Base-by-base conservation (phyloP, 805 yeast genomes). In the Starmerella stellata region DNA sequence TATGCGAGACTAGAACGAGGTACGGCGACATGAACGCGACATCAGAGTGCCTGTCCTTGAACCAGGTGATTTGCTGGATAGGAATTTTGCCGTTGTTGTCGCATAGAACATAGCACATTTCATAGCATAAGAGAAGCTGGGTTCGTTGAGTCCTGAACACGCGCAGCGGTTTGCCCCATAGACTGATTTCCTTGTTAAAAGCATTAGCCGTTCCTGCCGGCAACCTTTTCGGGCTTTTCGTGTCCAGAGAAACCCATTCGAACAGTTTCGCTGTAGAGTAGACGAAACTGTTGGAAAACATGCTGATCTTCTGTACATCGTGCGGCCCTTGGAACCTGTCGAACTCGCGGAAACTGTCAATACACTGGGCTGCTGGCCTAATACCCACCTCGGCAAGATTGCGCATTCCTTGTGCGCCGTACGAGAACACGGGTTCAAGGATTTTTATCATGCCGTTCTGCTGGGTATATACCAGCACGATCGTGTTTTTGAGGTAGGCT, bases 71-170 rank as follows among this genome's bases (percentile, higher is more conserved):
- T 5, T 64, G 54, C 27, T 56, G 58, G 17, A 70, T 55, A n/a
- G 58, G 42, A n/a, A 55, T 38, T 13, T 40, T 42, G 13, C 65
- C 66, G 30, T 65, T 61, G 35, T 68, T 66, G 52, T 76, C 73
- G 41, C 75, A 66, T 41, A 74, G 74, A 2, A 80, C 60, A 3
- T 80, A 82, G 48, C 76, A 74, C 38, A 73, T 74, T 40, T 69
- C 78, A 59, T 78, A 81, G 28, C 78, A 76, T 34, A 78, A 54
- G 13, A 78, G 56, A 38, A 74, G 69, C 13, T 62, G 58, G 38
- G 68, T 62, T 35, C 70, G 69, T 7, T 63, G 55, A n/a, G 77
- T 60, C 49, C 71, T 70, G 52, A 69, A 74, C 66, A 49, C 44
- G 9, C 68, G 62, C 30, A 66, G 58, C 21, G 61, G 59, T 35